phyloP scores from a whole-genome alignment of 345 rosid species.

The Fremontodendron californicum region DNA sequence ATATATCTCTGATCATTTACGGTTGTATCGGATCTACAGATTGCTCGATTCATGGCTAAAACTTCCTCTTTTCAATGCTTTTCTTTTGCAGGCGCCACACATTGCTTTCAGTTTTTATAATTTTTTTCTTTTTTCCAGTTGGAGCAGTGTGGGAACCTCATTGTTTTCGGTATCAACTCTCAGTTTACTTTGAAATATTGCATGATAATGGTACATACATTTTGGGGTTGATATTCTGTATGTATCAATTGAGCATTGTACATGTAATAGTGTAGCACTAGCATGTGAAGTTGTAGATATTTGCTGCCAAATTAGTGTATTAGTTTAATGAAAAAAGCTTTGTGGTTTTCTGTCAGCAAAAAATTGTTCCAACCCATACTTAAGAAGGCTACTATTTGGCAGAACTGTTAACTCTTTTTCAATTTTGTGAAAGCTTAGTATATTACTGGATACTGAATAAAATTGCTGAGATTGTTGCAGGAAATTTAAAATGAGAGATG shows the following conservation, averaged over 20 bases:
- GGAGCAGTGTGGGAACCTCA: conserved; percentile 24
- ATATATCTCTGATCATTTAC: neutral
- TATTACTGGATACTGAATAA: neutral
- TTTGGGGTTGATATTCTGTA: conserved; percentile 19
- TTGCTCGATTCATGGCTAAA: neutral
- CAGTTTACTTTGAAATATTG: conserved; percentile 18
- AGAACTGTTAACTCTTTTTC: neutral
- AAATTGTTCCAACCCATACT: neutral
- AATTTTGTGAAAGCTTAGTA: neutral
- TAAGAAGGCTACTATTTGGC: neutral
- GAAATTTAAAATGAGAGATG: neutral
- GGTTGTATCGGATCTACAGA: neutral
- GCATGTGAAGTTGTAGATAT: conserved; percentile 13
- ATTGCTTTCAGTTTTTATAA: conserved; percentile 25
- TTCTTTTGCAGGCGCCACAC: conserved; percentile 19
- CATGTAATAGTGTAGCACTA: neutral
- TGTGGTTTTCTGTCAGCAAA: neutral
- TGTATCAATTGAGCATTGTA: conserved; percentile 12
- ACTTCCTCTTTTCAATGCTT: neutral
- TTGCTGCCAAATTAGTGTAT: neutral
- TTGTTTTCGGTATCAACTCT: neutral
- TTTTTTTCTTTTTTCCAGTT: conserved; percentile 25
- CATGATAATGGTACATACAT: neutral
- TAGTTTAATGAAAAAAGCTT: too few relatives aligned
- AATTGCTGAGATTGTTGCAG: neutral